Base-by-base conservation (phyloP, 257 asterid species). In the Solanum raphanifolium region DNA sequence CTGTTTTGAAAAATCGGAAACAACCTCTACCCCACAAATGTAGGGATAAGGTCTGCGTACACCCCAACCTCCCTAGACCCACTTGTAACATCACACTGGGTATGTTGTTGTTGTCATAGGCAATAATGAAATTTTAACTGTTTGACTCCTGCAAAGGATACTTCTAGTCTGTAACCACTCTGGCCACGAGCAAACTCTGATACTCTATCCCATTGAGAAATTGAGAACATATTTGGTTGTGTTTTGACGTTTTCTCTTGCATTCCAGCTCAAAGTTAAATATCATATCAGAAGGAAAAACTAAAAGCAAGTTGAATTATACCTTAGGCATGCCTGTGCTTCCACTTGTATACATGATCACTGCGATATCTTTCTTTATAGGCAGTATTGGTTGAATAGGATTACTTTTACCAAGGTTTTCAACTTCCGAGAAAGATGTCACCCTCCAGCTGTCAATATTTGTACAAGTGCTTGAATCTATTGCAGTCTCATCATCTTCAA, bases 331-430 rank as follows among this genome's bases (percentile, higher is more conserved):
- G 92, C 98, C 99, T 38, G 99, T 95, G 89, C 99, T 96, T 85
- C 99, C 99, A 92, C 99, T 96, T 32, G 99, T 95, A 92, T 94
- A 96, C 98, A 96, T 96, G 87, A 96, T 92, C 88, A 96, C 98
- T 78, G 99, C 99, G 88, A 92, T 90, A 89, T 96, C 99, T 86
- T 92, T 93, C 92, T 95, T 96, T 87, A 88, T 91, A 13, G 99
- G 99, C 86, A 93, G 72, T 65, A 88, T 92, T 69, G 98, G 91
- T 20, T 76, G 89, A 88, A 91, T 88, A 84, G 96, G 94, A 87
- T 76, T 89, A 91, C 62, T 86, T 82, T 87, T 92, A 88, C 99
- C 99, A 89, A 94, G 93, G 73, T 91, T 91, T 87, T 96, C 98
- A 88, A 95, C 95, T 90, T 95, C 98, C 4, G 93, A 88, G 68